Evolutionary conservation across 2,329 filamentous ascomycete species (phyloP).

Genomic region (Aurifilum marmelostoma): DNA sequence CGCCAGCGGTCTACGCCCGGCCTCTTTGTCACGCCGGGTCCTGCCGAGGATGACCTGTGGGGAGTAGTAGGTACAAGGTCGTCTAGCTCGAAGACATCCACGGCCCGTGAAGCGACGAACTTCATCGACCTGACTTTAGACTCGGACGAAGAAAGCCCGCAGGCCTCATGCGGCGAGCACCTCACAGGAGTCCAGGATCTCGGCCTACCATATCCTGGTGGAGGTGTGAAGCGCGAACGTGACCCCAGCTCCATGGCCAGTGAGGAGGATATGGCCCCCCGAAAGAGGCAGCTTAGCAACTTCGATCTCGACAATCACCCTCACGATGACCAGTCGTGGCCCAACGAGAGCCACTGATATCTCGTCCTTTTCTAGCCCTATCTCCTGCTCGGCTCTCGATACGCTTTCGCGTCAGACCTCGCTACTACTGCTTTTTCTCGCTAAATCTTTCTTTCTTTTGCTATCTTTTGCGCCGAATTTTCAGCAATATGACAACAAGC

Average conservation of each 20-base stretch:
- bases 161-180: not conserved
- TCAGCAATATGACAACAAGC: not conserved
- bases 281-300: constrained; percentile 2
- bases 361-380: not conserved
- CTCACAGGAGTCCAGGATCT: too few species aligned
- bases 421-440: not conserved
- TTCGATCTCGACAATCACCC: not conserved
- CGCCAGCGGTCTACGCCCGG: too few species aligned
- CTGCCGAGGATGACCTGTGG: not conserved
- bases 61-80: not conserved
- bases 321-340: not conserved
- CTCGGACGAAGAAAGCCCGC: not conserved
- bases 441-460: not conserved
- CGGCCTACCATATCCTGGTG: too few species aligned
- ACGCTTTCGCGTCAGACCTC: not conserved
- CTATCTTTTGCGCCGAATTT: not conserved
- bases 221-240: constrained; percentile 12
- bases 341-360: not conserved
- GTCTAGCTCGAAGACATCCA: not conserved
- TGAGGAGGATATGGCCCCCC: not conserved
- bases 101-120: too few species aligned
- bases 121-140: not conserved
- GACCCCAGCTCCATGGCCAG: not conserved
- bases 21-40: not conserved
- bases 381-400: not conserved